Base-by-base conservation (phyloP, 305 asterid species). In the Solanum hybrid region DNA sequence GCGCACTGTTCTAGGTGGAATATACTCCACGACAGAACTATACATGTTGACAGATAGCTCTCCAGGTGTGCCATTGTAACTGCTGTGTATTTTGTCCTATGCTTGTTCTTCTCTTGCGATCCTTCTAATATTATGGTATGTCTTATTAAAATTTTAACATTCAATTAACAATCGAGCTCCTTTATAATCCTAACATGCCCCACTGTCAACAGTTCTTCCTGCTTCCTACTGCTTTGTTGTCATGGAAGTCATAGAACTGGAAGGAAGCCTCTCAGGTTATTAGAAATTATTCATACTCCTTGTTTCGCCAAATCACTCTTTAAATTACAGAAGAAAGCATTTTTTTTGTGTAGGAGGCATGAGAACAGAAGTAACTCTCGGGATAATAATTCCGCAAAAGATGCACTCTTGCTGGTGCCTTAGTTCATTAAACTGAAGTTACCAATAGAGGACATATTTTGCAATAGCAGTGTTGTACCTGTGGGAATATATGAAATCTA, bases 41-140 rank as follows among this genome's bases (percentile, higher is more conserved):
- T 95, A 94, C 92, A 97, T 95, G 99, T 95, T 96, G 71, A 93
- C 97, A 60, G 99, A 97, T 92, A 90, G 92, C 88, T 96, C 99
- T 88, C 94, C 96, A 95, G 99, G 99, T 97, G 92, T 79, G 91
- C 40, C 78, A 85, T 80, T 79, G 9, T 51, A 19, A 86, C 89
- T 78, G 29, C 34, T 45, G 64, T 17, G 40, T 17, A 10, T 86
- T 72, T 22, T 64, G 8, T 17, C 64, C 35, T 35, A 51, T 78
- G 87, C 34, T 60, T 17, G 12, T 45, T 79, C 19, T 45, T 45
- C 81, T 88, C 82, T n/a, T 78, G 64, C 24, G n/a, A 51, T 34
- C 42, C 35, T 75, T 88, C 27, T 8, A 42, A 42, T 26, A 81
- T 26, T 9, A 15, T 42, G 86, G 87, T 45, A 10, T 3, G 87